Conservation (phyloP, 1,284 basidiomycete species). For the Heterobasidion parviporum region DNA sequence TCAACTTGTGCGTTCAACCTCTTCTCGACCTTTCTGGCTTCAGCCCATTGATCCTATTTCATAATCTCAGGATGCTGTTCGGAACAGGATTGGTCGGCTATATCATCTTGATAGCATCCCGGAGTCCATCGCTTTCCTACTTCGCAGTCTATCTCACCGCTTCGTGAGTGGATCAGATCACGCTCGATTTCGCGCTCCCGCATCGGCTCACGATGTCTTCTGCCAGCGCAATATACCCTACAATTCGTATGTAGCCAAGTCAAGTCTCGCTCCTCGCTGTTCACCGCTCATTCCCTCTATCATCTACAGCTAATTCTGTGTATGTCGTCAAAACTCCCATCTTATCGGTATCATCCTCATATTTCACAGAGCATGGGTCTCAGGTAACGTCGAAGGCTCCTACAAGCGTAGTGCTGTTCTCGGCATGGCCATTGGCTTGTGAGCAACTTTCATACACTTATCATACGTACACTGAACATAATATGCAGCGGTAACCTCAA, state of each 20-base stretch:
- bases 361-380: constrained; percentile 36
- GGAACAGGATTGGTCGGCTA: constrained; percentile 37
- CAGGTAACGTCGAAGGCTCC: constrained; percentile 46
- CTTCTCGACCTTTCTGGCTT: constrained; percentile 1
- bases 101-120: constrained; percentile 40
- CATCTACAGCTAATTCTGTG: constrained; percentile 35
- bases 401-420: constrained; percentile 72
- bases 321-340: constrained; percentile 16
- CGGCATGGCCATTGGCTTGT: constrained; percentile 63
- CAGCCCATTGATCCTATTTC: constrained; percentile 7
- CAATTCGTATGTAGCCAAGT: constrained; percentile 29
- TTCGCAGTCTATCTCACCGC: constrained; percentile 39
- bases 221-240: constrained; percentile 36
- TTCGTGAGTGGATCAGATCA: constrained; percentile 26
- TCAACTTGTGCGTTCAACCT: constrained; percentile 34
- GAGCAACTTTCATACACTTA: constrained; percentile 14
- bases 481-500: constrained; percentile 54
- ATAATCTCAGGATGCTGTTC: constrained; percentile 6
- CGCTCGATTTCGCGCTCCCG: neutral
- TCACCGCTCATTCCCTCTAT: neutral
- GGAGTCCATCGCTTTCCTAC: constrained; percentile 33
- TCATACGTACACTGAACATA: neutral
- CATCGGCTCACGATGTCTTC: neutral
- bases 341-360: neutral
- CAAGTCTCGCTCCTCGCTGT: too few relatives aligned